Evolutionary conservation across 2,329 filamentous ascomycete genomes (phyloP).

Genomic region (Colletotrichum trifolii): DNA sequence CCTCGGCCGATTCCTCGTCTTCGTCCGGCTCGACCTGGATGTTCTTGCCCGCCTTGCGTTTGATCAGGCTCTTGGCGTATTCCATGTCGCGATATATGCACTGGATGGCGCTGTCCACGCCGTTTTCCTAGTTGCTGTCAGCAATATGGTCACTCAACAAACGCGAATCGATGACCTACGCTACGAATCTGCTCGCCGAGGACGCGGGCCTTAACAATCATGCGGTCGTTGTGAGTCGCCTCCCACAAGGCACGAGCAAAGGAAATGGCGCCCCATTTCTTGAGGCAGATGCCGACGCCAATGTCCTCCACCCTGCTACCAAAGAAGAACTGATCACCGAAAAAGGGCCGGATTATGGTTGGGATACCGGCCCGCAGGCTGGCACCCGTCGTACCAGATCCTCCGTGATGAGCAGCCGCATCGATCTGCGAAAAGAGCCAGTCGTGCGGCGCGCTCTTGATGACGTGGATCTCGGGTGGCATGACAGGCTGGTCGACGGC

Average conservation of each 20-base stretch:
- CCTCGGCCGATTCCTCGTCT: conserved; percentile 74
- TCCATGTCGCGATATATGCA: conserved; percentile 95
- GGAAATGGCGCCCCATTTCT: conserved; percentile 86
- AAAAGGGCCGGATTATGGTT: conserved; percentile 96
- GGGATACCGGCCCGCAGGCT: conserved; percentile 91
- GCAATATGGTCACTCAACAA: conserved; percentile 24
- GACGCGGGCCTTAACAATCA: conserved; percentile 86
- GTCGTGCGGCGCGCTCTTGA: conserved; percentile 92
- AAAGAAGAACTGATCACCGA: conserved; percentile 98
- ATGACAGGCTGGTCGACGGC: conserved; percentile 69
- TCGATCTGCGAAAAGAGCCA: conserved; percentile 97
- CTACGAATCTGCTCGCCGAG: conserved; percentile 89
- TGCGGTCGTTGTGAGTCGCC: conserved; percentile 87
- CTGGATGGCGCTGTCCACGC: conserved; percentile 90
- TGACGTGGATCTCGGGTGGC: conserved; percentile 84
- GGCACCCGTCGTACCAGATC: conserved; percentile 93
- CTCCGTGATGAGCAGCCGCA: conserved; percentile 93
- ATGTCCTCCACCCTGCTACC: conserved; percentile 90
- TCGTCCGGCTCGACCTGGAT: conserved; percentile 56
- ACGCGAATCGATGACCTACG: conserved; percentile 62
- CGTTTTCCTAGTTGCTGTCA: conserved; percentile 75
- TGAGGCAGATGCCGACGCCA: conserved; percentile 89
- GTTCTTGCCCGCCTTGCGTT: conserved; percentile 68
- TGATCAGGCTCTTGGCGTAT: conserved; percentile 87
- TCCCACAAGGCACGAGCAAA: conserved; percentile 92